Evolutionary conservation across 768 basidiomycete genomes (phyloP).

Genomic region (Leucocoprinus birnbaumii): DNA sequence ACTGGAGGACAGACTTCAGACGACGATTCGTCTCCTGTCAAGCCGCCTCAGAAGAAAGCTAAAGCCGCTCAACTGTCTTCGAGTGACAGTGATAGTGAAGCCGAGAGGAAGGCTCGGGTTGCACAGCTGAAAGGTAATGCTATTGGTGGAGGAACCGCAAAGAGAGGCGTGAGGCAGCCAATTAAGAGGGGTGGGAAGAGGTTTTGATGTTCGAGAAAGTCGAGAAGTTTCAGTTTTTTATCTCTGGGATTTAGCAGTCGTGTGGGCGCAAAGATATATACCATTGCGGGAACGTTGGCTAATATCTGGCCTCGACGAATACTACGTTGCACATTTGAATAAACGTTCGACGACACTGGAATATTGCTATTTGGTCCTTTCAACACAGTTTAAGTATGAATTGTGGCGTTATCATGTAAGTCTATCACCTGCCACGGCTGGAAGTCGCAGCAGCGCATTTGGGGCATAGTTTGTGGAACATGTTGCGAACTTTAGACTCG

Average conservation of each 20-base stretch:
- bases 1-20: constrained; percentile 7
- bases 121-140: constrained; percentile 38
- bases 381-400: neutral
- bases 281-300: no score
- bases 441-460: constrained; percentile 40
- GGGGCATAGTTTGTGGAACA: constrained; percentile 67
- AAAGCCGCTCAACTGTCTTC: constrained; percentile 36
- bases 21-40: constrained; percentile 9
- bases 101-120: constrained; percentile 29
- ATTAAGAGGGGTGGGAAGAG: constrained; percentile 74
- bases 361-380: neutral
- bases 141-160: constrained; percentile 26
- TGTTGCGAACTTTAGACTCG: constrained; percentile 54
- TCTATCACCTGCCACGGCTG: constrained; percentile 16
- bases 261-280: no score
- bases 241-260: neutral
- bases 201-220: constrained; percentile 43
- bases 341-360: neutral
- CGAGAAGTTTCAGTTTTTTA: neutral
- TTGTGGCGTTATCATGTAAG: neutral
- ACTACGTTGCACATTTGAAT: no score
- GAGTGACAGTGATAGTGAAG: constrained; percentile 59
- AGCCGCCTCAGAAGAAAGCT: constrained; percentile 55
- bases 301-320: no score
- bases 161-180: constrained; percentile 66